Conservation (phyloP, 371 early-diverging fungal species). For the Syncephalastrum monosporum region DNA sequence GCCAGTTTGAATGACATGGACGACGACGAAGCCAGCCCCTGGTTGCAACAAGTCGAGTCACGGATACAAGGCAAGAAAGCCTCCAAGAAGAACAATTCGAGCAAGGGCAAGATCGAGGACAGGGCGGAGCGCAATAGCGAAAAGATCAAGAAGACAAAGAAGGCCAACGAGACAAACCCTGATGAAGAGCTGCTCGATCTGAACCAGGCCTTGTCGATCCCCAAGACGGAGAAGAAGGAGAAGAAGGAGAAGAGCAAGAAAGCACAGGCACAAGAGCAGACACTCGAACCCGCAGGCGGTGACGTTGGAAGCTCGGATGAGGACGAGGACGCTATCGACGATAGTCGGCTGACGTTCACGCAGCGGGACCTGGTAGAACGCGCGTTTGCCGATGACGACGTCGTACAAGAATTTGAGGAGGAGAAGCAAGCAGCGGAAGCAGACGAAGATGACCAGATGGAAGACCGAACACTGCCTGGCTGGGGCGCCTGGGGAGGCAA, state of each 20-base stretch:
- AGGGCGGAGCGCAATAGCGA: conserved; percentile 60
- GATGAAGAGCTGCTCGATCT: conserved; percentile 59
- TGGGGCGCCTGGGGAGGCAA: conserved; percentile 95
- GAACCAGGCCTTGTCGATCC: conserved; percentile 40
- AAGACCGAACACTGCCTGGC: conserved; percentile 88
- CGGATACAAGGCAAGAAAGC: conserved; percentile 52
- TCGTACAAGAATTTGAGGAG: conserved; percentile 84
- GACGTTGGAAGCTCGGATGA: conserved; percentile 16
- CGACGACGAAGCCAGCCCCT: conserved; percentile 54
- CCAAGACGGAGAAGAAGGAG: conserved; percentile 14
- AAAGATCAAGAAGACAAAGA: conserved; percentile 52
- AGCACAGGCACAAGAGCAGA: conserved; percentile 18
- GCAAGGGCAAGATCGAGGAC: conserved; percentile 50
- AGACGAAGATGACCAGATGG: conserved; percentile 74
- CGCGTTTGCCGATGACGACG: conserved; percentile 93
- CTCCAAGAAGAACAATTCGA: conserved; percentile 52
- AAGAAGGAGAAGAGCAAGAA: background rate
- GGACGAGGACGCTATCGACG: conserved; percentile 31
- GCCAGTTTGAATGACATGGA: conserved; percentile 25
- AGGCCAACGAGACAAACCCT: conserved; percentile 43
- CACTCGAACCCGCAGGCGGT: conserved; percentile 14
- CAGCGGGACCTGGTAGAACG: conserved; percentile 87
- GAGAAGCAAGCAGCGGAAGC: conserved; percentile 74
- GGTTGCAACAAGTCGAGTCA: conserved; percentile 57
- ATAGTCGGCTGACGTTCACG: conserved; percentile 59